Base-by-base conservation (phyloP, 768 basidiomycete species). In the Cyclocybe aegerita region DNA sequence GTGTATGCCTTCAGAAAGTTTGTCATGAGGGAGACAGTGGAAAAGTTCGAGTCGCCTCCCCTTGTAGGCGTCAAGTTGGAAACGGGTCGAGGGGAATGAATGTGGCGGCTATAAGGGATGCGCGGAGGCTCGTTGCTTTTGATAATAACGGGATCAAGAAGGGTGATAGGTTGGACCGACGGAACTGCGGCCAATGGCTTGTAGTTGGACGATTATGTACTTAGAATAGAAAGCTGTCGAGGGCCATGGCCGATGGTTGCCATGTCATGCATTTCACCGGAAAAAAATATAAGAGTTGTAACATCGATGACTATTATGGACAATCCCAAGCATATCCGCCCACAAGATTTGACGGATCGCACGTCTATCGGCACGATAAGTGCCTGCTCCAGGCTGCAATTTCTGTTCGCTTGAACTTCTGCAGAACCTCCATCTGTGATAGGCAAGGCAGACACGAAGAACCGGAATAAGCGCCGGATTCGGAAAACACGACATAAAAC, bases 1-100 rank as follows among this genome's bases (percentile, higher is more conserved):
- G 67, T 67, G 59, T 83, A 85, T 39, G 72, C 59, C 52, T 69
- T 64, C 50, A 79, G 63, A 49, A 76, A 68, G 39, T 72, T 69
- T 49, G 79, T 64, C 81, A 84, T 83, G 53, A 57, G 54, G 41
- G 43, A 48, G 36, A 48, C 49, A 43, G 46, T 48, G 41, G 9
- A 31, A 12, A 16, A 12, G 29, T 43, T 7, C 7, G 41, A 12
- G 30, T n/a, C 15, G 14, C 23, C 3, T 4, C 23, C 23, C 23
- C 23, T 23, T 30, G 15, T n/a, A 15, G 41, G 41, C 12, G 29
- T 32, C 15, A 16, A 50, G 47, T 39, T 52, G 45, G 37, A 41
- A 39, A 37, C 43, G 16, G 38, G 17, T 23, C 4, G 23, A 23
- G 23, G 4, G 23, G 23, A 23, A 23, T 23, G 23, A 23, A 23